A percentile compares a stretch with the other conserved stretches of the same genome.
These are phyloP conservation scores for Dactylellina leptospora DNA, from an alignment of 2,329 filamentous ascomycete species.

Conservation along the genomic window DNA sequence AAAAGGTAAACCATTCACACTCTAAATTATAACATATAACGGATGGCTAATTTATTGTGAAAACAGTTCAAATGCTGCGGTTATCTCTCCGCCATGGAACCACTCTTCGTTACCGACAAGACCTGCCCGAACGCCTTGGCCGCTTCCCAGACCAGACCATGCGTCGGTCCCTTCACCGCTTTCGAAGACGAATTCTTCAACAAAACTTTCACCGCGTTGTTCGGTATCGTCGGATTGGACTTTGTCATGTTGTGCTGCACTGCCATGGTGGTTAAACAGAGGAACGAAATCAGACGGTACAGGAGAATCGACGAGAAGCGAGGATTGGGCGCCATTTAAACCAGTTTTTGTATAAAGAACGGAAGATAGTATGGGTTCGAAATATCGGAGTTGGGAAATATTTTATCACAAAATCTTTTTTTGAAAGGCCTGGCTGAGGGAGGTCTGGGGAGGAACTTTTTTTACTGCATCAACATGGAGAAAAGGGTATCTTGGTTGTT, in stretches of 20 bases:
- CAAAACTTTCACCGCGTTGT: conserved; percentile 78
- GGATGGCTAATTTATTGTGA: not conserved
- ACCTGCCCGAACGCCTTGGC: conserved; percentile 75
- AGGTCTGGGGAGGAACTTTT: no score
- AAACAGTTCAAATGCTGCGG: conserved; percentile 80
- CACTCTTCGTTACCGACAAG: conserved; percentile 74
- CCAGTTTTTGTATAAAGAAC: not conserved
- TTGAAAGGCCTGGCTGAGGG: no score
- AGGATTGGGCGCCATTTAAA: conserved; percentile 65
- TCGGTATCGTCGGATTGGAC: conserved; percentile 80
- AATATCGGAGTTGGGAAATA: no score
- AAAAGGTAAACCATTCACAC: conserved; percentile 65
- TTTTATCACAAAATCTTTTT: no score
- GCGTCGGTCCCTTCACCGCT: conserved; percentile 72
- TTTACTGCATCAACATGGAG: no score
- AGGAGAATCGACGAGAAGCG: conserved; percentile 82
- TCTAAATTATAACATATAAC: not conserved
- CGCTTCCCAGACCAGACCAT: conserved; percentile 75
- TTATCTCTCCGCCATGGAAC: conserved; percentile 71
- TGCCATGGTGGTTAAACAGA: conserved; percentile 80
- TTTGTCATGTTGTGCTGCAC: conserved; percentile 74
- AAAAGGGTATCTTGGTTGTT: no score
- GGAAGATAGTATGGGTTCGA: not conserved
- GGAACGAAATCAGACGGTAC: conserved; percentile 81
- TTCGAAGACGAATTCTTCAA: conserved; percentile 78